Evolutionary conservation across 148 eudicot species (phyloP).

Genomic region (Camellia japonica): DNA sequence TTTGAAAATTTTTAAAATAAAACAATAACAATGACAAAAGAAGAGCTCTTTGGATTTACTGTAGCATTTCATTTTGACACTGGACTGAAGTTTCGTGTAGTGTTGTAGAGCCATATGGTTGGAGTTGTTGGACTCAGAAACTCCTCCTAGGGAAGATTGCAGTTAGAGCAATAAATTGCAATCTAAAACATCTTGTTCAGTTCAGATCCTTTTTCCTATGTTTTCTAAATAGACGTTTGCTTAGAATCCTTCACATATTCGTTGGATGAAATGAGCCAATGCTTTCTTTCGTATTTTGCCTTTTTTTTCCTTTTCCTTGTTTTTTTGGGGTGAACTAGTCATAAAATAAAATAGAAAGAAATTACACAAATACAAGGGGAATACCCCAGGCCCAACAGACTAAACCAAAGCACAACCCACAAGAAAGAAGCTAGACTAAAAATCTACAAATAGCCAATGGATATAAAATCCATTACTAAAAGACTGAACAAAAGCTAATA

Average conservation of each 20-base stretch:
- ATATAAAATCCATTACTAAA: too few relatives aligned
- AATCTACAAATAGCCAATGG: too few relatives aligned
- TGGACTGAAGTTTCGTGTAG: neutral
- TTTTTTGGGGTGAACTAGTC: too few relatives aligned
- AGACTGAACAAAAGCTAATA: too few relatives aligned
- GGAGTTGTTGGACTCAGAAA: neutral
- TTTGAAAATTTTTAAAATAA: neutral
- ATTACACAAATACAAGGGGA: too few relatives aligned
- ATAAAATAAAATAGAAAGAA: too few relatives aligned
- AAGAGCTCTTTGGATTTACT: neutral
- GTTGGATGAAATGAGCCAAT: neutral
- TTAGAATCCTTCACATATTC: neutral
- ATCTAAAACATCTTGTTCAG: conserved; percentile 2
- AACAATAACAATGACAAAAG: neutral
- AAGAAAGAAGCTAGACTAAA: too few relatives aligned
- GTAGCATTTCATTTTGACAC: neutral
- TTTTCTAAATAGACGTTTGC: neutral
- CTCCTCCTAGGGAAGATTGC: neutral
- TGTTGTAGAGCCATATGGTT: neutral
- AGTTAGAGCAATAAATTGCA: neutral
- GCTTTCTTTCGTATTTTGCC: neutral
- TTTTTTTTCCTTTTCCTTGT: neutral
- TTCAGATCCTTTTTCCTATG: neutral
- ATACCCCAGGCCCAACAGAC: too few relatives aligned
- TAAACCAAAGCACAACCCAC: too few relatives aligned